Evolutionary conservation across 208 protist genomes (phyloP).

Genomic region (Crithidia acanthocephali): DNA sequence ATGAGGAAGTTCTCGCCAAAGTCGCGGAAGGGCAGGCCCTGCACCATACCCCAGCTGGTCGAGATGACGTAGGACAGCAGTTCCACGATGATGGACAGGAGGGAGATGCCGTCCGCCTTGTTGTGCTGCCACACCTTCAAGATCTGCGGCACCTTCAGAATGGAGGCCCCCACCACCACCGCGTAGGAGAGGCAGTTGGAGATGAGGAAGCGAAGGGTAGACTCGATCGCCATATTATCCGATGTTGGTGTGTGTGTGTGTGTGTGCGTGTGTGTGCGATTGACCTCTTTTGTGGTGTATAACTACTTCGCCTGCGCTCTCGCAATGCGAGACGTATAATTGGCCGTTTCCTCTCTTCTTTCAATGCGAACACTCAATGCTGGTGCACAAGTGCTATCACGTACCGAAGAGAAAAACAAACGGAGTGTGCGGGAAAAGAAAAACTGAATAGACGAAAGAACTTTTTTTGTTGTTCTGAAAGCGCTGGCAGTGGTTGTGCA

Average conservation of each 20-base stretch:
- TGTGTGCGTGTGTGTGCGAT: not conserved
- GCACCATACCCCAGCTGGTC: slow-evolving; percentile 79
- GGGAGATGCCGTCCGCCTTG: slow-evolving; percentile 75
- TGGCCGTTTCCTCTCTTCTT: not conserved
- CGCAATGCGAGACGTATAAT: not conserved
- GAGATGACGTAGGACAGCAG: slow-evolving; percentile 80
- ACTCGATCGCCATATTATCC: slow-evolving; percentile 26
- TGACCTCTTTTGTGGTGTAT: not conserved
- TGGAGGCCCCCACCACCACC: slow-evolving; percentile 78
- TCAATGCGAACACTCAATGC: too few relatives aligned
- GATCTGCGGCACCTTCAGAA: slow-evolving; percentile 91
- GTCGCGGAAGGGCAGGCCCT: slow-evolving; percentile 69
- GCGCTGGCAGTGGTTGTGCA: too few relatives aligned
- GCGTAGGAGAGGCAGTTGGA: slow-evolving; percentile 75
- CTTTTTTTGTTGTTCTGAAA: too few relatives aligned
- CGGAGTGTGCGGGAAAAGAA: too few relatives aligned
- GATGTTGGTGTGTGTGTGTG: not conserved
- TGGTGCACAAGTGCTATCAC: too few relatives aligned
- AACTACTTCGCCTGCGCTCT: too few relatives aligned
- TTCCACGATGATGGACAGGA: slow-evolving; percentile 66
- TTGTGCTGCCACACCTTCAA: slow-evolving; percentile 57
- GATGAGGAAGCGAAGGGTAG: slow-evolving; percentile 56
- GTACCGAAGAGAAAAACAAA: too few relatives aligned
- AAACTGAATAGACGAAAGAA: too few relatives aligned
- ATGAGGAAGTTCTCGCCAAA: slow-evolving; percentile 86